phyloP scores from a whole-genome alignment of 192 early-diverging fungal genomes.

The Polychytrium aggregatum region DNA sequence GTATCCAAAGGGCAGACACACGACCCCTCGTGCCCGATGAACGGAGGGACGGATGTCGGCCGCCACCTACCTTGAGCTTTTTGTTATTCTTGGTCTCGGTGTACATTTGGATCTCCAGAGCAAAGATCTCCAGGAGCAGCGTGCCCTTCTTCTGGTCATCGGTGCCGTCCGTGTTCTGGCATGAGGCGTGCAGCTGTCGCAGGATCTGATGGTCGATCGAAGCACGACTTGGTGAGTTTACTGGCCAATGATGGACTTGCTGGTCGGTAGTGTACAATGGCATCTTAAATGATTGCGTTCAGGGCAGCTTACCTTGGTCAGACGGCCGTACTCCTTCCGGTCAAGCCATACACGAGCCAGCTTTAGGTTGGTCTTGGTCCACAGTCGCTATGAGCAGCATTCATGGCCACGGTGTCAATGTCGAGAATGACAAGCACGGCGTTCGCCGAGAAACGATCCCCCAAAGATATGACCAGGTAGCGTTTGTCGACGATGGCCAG shows the following conservation, averaged over 20 bases:
- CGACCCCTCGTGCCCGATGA: too few species aligned
- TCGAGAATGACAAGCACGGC: too few species aligned
- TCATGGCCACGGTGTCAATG: not conserved
- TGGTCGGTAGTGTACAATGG: too few species aligned
- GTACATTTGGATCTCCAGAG: slow-evolving; percentile 95
- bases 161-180: slow-evolving; percentile 67
- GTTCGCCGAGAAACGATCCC: too few species aligned
- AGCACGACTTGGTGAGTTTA: too few species aligned
- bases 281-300: too few species aligned
- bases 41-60: not conserved
- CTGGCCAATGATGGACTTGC: too few species aligned
- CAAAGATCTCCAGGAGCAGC: slow-evolving; percentile 83
- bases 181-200: slow-evolving; percentile 57
- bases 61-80: slow-evolving; percentile 60
- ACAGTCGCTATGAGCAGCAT: slow-evolving; percentile 44
- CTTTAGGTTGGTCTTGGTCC: slow-evolving; percentile 81
- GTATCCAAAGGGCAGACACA: too few species aligned
- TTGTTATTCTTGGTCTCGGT: slow-evolving; percentile 76
- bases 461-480: too few species aligned
- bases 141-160: slow-evolving; percentile 89
- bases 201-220: slow-evolving; percentile 41
- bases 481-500: too few species aligned
- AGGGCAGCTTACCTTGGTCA: slow-evolving; percentile 43
- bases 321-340: slow-evolving; percentile 59
- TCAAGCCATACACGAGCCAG: slow-evolving; percentile 77